Evolutionary conservation across 768 basidiomycete genomes (phyloP), one percentile per base, ranked within the genome.

Genomic region (Mycena rosella): DNA sequence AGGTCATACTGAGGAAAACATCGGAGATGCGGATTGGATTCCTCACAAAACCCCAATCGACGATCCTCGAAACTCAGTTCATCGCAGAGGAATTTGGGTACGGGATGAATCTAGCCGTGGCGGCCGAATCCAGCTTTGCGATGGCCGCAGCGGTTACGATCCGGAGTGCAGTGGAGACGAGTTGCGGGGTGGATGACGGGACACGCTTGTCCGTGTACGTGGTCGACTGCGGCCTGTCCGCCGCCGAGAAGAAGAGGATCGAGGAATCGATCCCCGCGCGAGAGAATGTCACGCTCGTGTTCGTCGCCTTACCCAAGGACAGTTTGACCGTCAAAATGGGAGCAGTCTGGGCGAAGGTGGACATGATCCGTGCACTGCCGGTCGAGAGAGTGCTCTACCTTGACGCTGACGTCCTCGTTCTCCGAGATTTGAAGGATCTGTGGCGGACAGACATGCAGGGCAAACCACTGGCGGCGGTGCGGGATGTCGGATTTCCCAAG

Each of bases 21-120:
- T 71, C 74, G 6, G 82, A 84, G 10, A 87, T 87, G 84, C 82
- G 85, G 20, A 87, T 89, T 40, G 86, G 87, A 0, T 88, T 88
- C 72, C 75, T 85, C 9, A 0, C 36, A 22, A 59, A 59, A 59
- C 45, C 58, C 22, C 15, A 47, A n/a, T 34, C 45, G 8, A 40
- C 55, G 9, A 30, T 8, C 7, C 7, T 38, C 15, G 38, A 38
- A 38, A 27, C 56, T 78, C 22, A 74, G 76, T 3, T 48, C 67
- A n/a, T 57, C 47, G 2, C 42, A 53, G 20, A 52, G 54, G 1
- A 77, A 76, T 10, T 59, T 30, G 83, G 76, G 24, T 86, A 87
- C 60, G 81, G 85, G 15, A 80, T 88, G 11, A 83, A 88, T 63
- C 63, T 89, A 36, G 87, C 78, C 2, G 73, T 87, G 17, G 74